Percentiles rank a stretch among this genome's conserved stretches.
Conservation (phyloP, 164 flowering plant genomes). For the Vitis cinerea region DNA sequence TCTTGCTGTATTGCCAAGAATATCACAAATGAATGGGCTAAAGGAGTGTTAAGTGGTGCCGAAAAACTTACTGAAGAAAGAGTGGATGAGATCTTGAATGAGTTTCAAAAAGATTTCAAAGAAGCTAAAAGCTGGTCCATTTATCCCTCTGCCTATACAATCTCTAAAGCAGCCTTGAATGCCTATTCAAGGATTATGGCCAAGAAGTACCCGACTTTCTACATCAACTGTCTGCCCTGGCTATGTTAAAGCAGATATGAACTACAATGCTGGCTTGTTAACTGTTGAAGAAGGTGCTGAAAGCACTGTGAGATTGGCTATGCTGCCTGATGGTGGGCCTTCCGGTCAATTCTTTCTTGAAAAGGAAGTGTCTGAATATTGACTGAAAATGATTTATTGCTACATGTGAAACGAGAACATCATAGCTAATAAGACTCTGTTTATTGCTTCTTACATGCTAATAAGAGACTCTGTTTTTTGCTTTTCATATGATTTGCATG, state of each 20-base stretch:
- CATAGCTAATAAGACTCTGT: no score
- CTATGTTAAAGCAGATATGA: slow-evolving; percentile 39
- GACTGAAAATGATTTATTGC: background rate
- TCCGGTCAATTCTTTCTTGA: slow-evolving; percentile 41
- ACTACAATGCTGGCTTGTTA: slow-evolving; percentile 20
- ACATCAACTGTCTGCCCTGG: slow-evolving; percentile 45
- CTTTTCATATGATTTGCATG: no score
- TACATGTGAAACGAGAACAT: no score
- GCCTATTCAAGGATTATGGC: slow-evolving; percentile 54
- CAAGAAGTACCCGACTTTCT: slow-evolving; percentile 29
- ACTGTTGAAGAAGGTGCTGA: slow-evolving; percentile 46
- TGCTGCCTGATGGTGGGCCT: slow-evolving; percentile 38
- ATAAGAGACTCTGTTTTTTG: no score
- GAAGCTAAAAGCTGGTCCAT: slow-evolving; percentile 38
- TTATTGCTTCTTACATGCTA: no score
- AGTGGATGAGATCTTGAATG: slow-evolving; percentile 31
- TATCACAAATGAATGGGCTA: slow-evolving; percentile 28
- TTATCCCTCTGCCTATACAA: slow-evolving; percentile 21
- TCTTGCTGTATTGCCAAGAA: slow-evolving; percentile 13
- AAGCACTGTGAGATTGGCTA: slow-evolving; percentile 33
- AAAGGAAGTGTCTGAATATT: slow-evolving; percentile 11
- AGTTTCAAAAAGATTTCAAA: slow-evolving; percentile 33
- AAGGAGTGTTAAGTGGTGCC: slow-evolving; percentile 22
- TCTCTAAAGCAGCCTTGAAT: slow-evolving; percentile 42
- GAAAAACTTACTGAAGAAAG: slow-evolving; percentile 36